phyloP scores from a whole-genome alignment of 305 asterid genomes.

The Ilex paraguariensis region DNA sequence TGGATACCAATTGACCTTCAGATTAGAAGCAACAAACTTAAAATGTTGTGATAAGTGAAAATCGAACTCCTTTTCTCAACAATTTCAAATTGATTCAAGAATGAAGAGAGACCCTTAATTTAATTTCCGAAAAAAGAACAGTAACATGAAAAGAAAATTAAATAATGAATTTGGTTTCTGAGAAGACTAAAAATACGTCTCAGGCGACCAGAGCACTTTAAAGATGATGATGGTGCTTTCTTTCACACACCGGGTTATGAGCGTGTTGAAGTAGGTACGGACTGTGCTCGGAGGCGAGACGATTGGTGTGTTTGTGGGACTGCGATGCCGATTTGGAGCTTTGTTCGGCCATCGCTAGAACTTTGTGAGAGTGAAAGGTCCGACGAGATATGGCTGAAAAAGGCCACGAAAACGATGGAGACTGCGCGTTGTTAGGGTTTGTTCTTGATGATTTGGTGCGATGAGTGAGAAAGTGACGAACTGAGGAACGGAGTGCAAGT shows the following conservation, averaged over 20 bases:
- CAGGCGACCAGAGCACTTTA: not conserved
- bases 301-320: slow-evolving; percentile 51
- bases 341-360: slow-evolving; percentile 62
- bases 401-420: slow-evolving; percentile 27
- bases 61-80: too few species aligned
- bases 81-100: too few species aligned
- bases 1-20: slow-evolving; percentile 93
- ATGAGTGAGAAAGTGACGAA: slow-evolving; percentile 21
- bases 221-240: not conserved
- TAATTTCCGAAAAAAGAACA: not conserved
- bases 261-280: slow-evolving; percentile 98
- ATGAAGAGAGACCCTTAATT: too few species aligned
- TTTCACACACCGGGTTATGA: slow-evolving; percentile 66
- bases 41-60: not conserved
- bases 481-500: slow-evolving; percentile 26
- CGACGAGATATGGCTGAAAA: slow-evolving; percentile 32
- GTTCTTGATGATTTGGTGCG: not conserved
- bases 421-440: slow-evolving; percentile 13
- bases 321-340: slow-evolving; percentile 40
- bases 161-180: not conserved
- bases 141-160: not conserved
- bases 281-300: slow-evolving; percentile 82
- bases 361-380: slow-evolving; percentile 30
- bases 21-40: slow-evolving; percentile 2
- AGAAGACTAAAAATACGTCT: not conserved